Percentiles rank a stretch among this genome's conserved stretches.
These are phyloP conservation scores for Xylaria telfairii DNA, from an alignment of 495 filamentous ascomycete genomes.

Conservation along the genomic window DNA sequence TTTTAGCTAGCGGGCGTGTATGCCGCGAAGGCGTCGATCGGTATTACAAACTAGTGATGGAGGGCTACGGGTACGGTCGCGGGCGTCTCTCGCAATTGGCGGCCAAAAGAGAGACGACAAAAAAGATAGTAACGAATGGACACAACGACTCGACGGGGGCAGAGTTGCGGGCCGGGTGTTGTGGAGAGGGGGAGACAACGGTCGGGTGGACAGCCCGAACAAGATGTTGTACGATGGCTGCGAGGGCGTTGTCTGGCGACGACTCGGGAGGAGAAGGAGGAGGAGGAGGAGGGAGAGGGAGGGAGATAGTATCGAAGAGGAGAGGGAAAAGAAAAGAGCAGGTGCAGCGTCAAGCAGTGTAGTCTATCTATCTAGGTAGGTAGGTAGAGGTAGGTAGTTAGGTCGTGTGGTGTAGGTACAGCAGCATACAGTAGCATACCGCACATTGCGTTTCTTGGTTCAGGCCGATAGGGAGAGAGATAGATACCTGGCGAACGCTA, in stretches of 20 bases:
- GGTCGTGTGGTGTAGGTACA: constrained; percentile 3
- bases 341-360: constrained; percentile 9
- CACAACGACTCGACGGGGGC: constrained; percentile 16
- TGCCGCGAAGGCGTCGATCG: constrained; percentile 21
- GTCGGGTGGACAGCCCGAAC: constrained; percentile 15
- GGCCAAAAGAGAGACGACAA: constrained; percentile 1
- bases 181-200: constrained; percentile 24
- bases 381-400: not conserved
- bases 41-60: constrained; percentile 24
- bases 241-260: constrained; percentile 18
- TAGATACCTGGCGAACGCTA: not conserved
- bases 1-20: constrained; percentile 17
- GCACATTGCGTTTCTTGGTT: constrained; percentile 21
- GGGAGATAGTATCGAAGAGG: constrained; percentile 9
- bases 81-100: not conserved
- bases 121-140: constrained; percentile 27
- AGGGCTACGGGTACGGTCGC: not conserved
- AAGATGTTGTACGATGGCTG: constrained; percentile 23
- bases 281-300: not conserved
- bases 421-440: constrained; percentile 11
- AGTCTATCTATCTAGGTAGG: not conserved
- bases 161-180: constrained; percentile 16
- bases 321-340: constrained; percentile 18
- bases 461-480: not conserved
- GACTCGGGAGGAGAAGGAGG: constrained; percentile 11